Conservation (phyloP, 2,329 filamentous ascomycete genomes). For the Zelopaecilomyces penicillatus region DNA sequence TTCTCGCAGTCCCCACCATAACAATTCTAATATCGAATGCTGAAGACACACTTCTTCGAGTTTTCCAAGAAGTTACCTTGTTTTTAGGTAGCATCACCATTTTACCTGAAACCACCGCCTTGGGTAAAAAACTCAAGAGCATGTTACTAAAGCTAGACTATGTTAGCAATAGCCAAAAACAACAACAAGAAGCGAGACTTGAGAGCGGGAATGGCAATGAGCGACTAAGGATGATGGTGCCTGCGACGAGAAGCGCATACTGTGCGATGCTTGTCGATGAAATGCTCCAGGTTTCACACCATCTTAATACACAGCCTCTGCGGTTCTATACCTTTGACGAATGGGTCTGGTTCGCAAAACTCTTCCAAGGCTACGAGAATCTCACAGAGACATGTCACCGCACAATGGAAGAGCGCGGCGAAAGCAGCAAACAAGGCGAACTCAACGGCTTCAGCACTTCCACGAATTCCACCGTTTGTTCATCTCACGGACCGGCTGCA, state of each 20-base stretch:
- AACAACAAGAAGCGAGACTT: no score
- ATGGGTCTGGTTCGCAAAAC: constrained; percentile 74
- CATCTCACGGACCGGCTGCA: background rate
- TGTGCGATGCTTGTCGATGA: no score
- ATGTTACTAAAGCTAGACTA: no score
- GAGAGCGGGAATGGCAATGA: no score
- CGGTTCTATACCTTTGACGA: constrained; percentile 72
- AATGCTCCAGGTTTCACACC: no score
- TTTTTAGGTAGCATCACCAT: constrained; percentile 52
- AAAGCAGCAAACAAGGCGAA: constrained; percentile 44
- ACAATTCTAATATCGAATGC: constrained; percentile 80
- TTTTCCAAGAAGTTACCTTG: constrained; percentile 46
- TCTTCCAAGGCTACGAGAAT: constrained; percentile 25
- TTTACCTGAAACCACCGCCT: constrained; percentile 36
- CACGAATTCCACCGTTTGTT: no score
- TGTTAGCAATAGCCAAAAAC: no score
- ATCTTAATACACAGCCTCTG: no score
- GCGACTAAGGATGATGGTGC: no score
- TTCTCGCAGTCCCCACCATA: constrained; percentile 80
- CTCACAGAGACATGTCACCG: background rate
- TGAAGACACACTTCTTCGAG: constrained; percentile 70
- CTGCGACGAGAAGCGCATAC: no score
- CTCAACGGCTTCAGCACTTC: constrained; percentile 24
- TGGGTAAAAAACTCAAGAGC: no score
- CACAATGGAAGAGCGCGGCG: constrained; percentile 45